Base-by-base conservation (phyloP, 495 filamentous ascomycete species). In the Aspergillus sparsus region DNA sequence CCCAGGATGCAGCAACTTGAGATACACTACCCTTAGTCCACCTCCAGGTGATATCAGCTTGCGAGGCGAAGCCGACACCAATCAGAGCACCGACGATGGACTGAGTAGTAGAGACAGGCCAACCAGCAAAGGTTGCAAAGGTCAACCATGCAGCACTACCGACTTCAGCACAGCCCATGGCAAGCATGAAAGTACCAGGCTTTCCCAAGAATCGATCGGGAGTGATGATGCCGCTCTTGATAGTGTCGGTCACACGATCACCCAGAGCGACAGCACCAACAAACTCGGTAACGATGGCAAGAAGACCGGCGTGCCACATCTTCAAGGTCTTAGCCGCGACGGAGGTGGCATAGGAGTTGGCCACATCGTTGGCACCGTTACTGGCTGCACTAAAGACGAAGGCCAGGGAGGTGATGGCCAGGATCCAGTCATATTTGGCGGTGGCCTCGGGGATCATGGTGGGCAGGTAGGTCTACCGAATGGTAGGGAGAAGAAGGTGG, bases 181-280 rank as follows among this genome's bases (percentile, higher is more conserved):
- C 65, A 9, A 67, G 58, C 65, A 67, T 67, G 52, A 62, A 67
- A 13, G 58, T 63, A 7, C 61, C 65, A 1, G 65, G 65, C 13
- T 83, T 73, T 0, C 75, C 76, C 0, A 71, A 51, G 66, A 88
- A 90, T 13, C 71, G 65, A 0, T 76, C 56, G 57, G 79, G 79
- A 49, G 66, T 66, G 68, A 90, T 82, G 69, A 90, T 85, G 21
- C 83, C 84, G 67, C 79, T 85, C 54, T 83, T 82, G 75, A 90
- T 89, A 33, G 88, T 90, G 62, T 82, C 79, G 47, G 87, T 84
- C 31, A 86, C 83, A 37, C 85, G 83, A 31, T 80, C 72, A 35
- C 87, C 86, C n/a, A 89, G 80, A 39, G 80, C 80, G 34, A 90
- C 72, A 15, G 85, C 81, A 46, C 88, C 88, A 33, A 79, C 71